Evolutionary conservation across 1,284 basidiomycete species (phyloP), one percentile per base, ranked within the genome.

Genomic region (Neonothopanus nambi): DNA sequence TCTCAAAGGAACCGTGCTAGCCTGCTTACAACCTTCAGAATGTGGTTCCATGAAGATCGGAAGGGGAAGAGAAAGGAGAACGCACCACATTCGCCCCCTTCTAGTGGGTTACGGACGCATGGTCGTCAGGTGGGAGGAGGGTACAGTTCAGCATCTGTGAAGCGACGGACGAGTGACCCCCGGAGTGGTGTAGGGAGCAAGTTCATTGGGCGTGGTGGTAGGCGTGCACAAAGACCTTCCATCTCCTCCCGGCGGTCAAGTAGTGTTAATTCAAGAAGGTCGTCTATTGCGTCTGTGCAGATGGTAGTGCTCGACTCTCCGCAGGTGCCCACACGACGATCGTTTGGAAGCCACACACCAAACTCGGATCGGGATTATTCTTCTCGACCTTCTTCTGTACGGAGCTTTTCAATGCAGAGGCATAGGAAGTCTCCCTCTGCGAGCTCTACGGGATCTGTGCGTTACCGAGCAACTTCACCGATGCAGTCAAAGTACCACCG

Each of bases 1-100:
- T 54, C 52, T 15, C 63, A 70, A 49, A 70, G 85, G 17, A 82
- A 84, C 63, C 78, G 89, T 33, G 87, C 85, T 1, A 91, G 85
- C 62, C 63, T 92, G 38, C 65, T 92, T 33, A 81, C 84, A 3
- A 78, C 89, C 8, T 89, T 92, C 67, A 76, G 87, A 39, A 74
- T 84, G 55, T 92, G 89, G 89, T 90, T 92, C 68, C 80, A 88
- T 54, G 89, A 91, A 57, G 89, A 91, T 59, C 75, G 77, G 61
- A 91, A 89, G 63, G 85, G 87, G 5, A 92, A 91, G 68, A 75
- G 83, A 50, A 86, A 88, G 65, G 82, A 81, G 39, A 45, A 63
- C 33, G 52, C 60, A 2, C 24, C 28, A 18, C 26, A 24, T 17
- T 24, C 23, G 5, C 33, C 24, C 18, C 43, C 55, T 21, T 44